A percentile compares a stretch with the other conserved stretches of the same genome.
phyloP scores from a whole-genome alignment of 306 rosid genomes.

The Quillaja saponaria region DNA sequence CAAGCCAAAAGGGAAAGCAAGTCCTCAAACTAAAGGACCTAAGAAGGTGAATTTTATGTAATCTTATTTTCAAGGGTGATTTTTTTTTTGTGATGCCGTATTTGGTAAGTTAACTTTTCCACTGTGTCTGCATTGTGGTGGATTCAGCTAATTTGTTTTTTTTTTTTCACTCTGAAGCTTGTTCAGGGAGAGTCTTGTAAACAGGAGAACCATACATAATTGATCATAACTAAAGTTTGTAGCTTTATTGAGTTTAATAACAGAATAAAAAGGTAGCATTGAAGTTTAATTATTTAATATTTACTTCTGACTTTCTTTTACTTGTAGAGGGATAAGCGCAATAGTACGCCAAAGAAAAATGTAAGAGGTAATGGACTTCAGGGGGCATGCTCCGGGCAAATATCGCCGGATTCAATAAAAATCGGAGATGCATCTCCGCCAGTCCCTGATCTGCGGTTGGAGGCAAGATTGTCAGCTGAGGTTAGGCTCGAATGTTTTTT shows the following conservation, averaged over 20 bases:
- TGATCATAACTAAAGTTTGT: not conserved
- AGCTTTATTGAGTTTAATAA: not conserved
- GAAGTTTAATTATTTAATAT: not conserved
- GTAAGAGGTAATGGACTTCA: constrained; percentile 19
- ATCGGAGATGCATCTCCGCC: constrained; percentile 36
- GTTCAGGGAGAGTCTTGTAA: not conserved
- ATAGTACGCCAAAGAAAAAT: constrained; percentile 57
- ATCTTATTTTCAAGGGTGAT: not conserved
- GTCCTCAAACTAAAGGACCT: constrained; percentile 42
- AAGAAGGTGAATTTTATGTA: constrained; percentile 46
- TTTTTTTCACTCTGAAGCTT: not conserved
- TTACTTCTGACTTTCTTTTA: not conserved
- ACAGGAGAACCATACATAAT: not conserved
- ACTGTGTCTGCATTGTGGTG: constrained; percentile 7
- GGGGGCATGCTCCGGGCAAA: constrained; percentile 24
- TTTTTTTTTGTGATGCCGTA: not conserved
- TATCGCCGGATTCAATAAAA: constrained; percentile 17
- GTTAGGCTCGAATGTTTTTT: constrained; percentile 39
- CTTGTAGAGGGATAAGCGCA: constrained; percentile 34
- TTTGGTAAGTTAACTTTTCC: not conserved
- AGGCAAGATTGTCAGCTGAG: constrained; percentile 66
- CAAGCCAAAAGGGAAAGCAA: constrained; percentile 41
- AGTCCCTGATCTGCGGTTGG: constrained; percentile 57
- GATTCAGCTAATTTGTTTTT: constrained; percentile 5
- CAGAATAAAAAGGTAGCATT: not conserved